Percentiles rank a stretch among this genome's conserved stretches.
Evolutionary conservation across 495 filamentous ascomycete genomes (phyloP).

Genomic region (Neurospora sp.): DNA sequence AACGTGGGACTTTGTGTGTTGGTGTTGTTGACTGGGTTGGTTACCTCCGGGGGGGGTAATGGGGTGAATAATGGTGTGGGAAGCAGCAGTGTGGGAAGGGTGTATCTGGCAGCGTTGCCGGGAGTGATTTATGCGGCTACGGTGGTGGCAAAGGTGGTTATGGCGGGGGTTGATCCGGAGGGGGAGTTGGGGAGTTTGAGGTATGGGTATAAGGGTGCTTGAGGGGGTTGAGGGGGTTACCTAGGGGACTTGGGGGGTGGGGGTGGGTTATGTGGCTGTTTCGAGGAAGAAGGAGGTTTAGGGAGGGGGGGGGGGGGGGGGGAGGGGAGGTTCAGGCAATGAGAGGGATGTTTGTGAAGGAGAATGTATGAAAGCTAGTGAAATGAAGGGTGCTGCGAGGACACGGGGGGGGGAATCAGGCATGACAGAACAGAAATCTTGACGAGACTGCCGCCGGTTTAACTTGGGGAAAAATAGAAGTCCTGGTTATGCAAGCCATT

Average conservation of each 20-base stretch:
- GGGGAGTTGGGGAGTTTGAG: constrained; percentile 39
- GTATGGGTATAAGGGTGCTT: constrained; percentile 53
- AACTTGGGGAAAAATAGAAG: not conserved
- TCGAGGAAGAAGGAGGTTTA: not conserved
- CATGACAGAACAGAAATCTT: not conserved
- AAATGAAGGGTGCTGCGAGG: too few relatives aligned
- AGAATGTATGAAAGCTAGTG: too few relatives aligned
- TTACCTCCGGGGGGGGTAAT: not conserved
- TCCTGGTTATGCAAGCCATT: not conserved
- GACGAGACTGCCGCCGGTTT: not conserved
- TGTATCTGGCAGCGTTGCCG: constrained; percentile 28
- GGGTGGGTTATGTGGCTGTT: not conserved
- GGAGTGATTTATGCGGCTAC: constrained; percentile 37
- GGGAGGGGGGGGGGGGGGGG: too few relatives aligned
- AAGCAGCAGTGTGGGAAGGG: not conserved
- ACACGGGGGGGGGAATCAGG: too few relatives aligned
- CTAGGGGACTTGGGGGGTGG: not conserved
- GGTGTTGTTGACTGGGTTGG: constrained; percentile 23
- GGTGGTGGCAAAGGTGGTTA: constrained; percentile 38
- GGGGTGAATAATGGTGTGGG: not conserved
- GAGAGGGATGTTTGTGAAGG: too few relatives aligned
- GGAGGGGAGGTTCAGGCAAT: too few relatives aligned
- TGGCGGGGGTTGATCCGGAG: constrained; percentile 46
- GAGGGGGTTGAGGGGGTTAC: not conserved
- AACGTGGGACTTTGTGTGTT: constrained; percentile 34